Evolutionary conservation across 2,329 filamentous ascomycete species (phyloP).

Genomic region (Ophiostoma sp.): DNA sequence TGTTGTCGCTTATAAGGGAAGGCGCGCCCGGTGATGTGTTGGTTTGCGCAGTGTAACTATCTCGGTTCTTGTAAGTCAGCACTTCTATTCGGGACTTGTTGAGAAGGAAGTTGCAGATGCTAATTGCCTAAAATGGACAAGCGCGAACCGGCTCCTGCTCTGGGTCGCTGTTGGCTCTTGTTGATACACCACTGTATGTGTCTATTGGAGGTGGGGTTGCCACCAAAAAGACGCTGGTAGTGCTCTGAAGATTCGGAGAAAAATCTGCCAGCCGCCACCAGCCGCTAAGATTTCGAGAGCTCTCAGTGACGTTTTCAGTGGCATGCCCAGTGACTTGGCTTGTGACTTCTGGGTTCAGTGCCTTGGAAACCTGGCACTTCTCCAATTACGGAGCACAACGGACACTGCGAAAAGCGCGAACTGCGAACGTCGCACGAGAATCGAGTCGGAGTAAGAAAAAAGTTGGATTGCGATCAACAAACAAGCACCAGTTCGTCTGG

Average conservation of each 20-base stretch:
- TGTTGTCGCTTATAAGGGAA: not conserved
- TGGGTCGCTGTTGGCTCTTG: not conserved
- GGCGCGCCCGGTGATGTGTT: not conserved
- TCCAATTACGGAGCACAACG: not conserved
- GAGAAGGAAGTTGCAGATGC: not conserved
- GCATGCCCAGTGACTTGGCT: not conserved
- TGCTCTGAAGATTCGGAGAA: not conserved
- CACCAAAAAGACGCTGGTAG: too few relatives aligned
- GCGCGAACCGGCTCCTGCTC: not conserved
- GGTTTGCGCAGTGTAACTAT: not conserved
- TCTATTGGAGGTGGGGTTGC: not conserved
- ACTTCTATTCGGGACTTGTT: not conserved
- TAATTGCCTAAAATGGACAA: not conserved
- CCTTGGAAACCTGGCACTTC: not conserved
- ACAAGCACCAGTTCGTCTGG: not conserved
- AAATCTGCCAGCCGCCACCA: slow-evolving; percentile 14
- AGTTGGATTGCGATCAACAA: not conserved
- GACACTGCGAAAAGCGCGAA: not conserved
- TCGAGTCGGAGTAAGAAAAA: not conserved
- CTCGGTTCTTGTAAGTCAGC: not conserved
- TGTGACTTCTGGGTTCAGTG: not conserved
- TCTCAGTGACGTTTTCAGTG: not conserved
- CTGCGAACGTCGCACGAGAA: not conserved
- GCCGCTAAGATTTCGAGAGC: too few relatives aligned
- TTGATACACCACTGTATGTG: not conserved